Evolutionary conservation across 805 yeast species (phyloP).

Genomic region (Pichia membranifaciens): DNA sequence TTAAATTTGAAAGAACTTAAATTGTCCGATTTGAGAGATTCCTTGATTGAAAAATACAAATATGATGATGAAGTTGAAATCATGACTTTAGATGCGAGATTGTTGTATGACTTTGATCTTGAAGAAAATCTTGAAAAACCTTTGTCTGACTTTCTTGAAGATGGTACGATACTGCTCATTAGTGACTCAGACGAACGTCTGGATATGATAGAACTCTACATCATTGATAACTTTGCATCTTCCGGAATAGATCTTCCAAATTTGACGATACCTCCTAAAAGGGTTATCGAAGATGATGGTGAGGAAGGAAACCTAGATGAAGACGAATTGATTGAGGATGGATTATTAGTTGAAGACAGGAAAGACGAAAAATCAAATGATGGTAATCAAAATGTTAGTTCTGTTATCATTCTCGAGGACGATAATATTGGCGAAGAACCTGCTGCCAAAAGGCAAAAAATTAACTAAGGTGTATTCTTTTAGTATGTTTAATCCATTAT

Average conservation of each 20-base stretch:
- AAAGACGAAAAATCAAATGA: no score
- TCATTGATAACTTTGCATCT: conserved; percentile 19
- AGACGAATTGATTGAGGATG: conserved; percentile 11
- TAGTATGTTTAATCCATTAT: not conserved
- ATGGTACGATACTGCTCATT: conserved; percentile 62
- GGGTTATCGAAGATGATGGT: conserved; percentile 7
- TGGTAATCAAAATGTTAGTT: not conserved
- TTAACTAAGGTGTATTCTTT: not conserved
- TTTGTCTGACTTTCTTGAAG: conserved; percentile 43
- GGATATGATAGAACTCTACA: conserved; percentile 58
- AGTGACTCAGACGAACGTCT: conserved; percentile 74
- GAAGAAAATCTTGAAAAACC: conserved; percentile 61
- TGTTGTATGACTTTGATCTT: conserved; percentile 81
- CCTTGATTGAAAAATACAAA: conserved; percentile 42
- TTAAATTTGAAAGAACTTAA: conserved; percentile 31
- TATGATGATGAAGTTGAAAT: conserved; percentile 58
- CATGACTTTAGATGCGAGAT: conserved; percentile 38
- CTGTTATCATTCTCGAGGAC: not conserved
- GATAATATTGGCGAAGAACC: conserved; percentile 11
- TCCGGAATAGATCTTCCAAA: conserved; percentile 19
- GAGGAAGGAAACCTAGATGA: conserved; percentile 23
- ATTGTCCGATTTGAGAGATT: conserved; percentile 47
- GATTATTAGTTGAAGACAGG: no score
- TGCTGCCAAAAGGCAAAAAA: conserved; percentile 1
- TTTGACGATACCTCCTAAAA: conserved; percentile 19